These are phyloP conservation scores for Sporothrix variecibatus DNA, from an alignment of 2,329 filamentous ascomycete species.

Conservation along the genomic window DNA sequence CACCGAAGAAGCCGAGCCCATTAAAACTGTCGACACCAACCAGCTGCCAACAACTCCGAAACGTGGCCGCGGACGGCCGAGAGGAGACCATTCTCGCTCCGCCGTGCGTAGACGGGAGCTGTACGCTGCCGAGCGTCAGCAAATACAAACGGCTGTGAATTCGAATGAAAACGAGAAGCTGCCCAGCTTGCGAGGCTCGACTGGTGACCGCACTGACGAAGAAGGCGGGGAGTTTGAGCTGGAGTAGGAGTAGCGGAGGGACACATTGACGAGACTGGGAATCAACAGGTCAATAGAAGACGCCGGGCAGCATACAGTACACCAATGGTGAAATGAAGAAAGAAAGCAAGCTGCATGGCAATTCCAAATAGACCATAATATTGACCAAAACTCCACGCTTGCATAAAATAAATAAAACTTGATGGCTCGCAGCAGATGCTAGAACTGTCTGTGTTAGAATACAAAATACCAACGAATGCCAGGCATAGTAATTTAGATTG, in stretches of 20 bases:
- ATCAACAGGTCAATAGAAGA: not conserved
- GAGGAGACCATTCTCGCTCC: not conserved
- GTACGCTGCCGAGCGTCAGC: not conserved
- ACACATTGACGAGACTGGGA: not conserved
- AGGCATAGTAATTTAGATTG: not conserved
- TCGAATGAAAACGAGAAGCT: not conserved
- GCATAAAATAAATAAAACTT: not conserved
- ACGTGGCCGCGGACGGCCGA: not conserved
- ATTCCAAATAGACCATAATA: not conserved
- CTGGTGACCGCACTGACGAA: not conserved
- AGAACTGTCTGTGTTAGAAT: not conserved
- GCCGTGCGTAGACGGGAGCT: not conserved
- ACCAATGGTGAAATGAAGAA: not conserved
- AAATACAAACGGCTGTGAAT: not conserved
- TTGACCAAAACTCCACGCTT: not conserved
- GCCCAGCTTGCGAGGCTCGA: not conserved
- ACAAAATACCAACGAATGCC: too few relatives aligned
- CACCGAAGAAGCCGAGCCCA: not conserved
- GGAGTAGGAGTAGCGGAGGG: not conserved
- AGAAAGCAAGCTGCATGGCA: not conserved
- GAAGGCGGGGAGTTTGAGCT: not conserved
- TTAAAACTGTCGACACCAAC: not conserved
- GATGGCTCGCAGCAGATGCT: not conserved
- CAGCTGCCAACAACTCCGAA: not conserved
- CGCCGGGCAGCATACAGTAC: not conserved